Conservation (phyloP, 176 grass and related monocot species). For the Avena insularis region DNA sequence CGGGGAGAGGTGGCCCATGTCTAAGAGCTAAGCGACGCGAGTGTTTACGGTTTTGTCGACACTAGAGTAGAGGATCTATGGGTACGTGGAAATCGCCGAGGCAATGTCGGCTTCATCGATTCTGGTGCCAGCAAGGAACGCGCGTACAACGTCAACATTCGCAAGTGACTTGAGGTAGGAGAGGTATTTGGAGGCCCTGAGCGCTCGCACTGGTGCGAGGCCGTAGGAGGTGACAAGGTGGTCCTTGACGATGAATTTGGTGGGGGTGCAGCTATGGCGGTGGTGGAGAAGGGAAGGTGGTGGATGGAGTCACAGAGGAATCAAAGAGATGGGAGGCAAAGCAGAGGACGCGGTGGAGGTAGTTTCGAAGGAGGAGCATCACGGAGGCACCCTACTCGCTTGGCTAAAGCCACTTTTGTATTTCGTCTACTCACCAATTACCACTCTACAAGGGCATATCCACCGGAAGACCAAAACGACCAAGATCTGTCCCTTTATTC, state of each 20-base stretch:
- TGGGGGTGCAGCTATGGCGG: background rate
- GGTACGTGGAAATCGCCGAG: background rate
- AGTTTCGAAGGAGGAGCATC: background rate
- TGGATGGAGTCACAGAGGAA: background rate
- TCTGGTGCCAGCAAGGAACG: background rate
- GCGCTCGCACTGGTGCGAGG: background rate
- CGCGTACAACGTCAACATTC: constrained; percentile 36
- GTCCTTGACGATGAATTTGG: background rate
- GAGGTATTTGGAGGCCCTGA: constrained; percentile 9
- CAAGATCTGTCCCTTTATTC: no score
- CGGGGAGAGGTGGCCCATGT: background rate
- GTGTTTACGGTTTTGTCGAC: constrained; percentile 33
- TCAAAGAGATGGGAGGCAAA: background rate
- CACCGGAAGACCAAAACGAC: no score
- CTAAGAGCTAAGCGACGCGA: background rate
- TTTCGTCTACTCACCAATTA: no score
- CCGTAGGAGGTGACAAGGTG: background rate
- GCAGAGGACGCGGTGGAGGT: background rate
- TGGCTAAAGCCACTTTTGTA: no score
- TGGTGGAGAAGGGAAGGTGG: background rate
- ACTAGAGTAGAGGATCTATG: background rate
- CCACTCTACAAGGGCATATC: no score
- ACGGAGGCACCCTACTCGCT: no score
- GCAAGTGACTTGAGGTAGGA: constrained; percentile 4
- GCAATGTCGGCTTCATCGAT: constrained; percentile 11